Base-by-base conservation (phyloP, 805 yeast genomes). In the Crinitomyces ghanaensis region DNA sequence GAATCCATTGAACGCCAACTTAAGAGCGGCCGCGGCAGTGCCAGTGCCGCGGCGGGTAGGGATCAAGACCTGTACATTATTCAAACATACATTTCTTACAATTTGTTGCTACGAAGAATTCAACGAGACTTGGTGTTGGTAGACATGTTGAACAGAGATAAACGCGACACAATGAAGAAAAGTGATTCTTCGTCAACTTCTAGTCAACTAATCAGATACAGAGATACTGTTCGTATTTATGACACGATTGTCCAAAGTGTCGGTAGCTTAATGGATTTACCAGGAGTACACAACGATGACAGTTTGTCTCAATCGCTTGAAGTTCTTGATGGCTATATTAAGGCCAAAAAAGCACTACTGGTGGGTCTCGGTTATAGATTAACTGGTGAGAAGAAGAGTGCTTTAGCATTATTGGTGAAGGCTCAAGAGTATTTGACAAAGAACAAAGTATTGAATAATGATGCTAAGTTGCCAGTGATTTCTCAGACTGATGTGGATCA, bases 211-310 rank as follows among this genome's bases (percentile, higher is more conserved):
- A 27, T 29, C 19, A 31, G 23, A 15, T 28, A 19, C 26, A 41
- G 42, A 36, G 76, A 74, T 41, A 50, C 59, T 4, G 49, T 66
- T 26, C 64, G 76, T 37, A 51, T 77, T 16, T 65, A 63, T 38
- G 70, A 67, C 15, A 60, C 66, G 6, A 64, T 82, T 24, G 53
- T 66, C 8, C 59, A 64, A 30, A 73, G 79, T 12, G 51, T 77
- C 22, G 57, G 56, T 3, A 77, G 77, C 43, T 57, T 84, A 29
- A 63, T 69, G 48, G 94, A 84, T 39, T 65, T 91, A 33, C 95
- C 96, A 0, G 97, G 97, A 64, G 94, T 88, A 13, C 74, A 79
- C 49, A 81, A 82, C 34, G 94, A 84, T 51, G 91, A 80, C 34
- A 75, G 68, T 15, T 63, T 88, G 35, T 53, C 61, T 40, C 57